phyloP scores from a whole-genome alignment of 1,139 yeast species.

The Pichia sp. region DNA sequence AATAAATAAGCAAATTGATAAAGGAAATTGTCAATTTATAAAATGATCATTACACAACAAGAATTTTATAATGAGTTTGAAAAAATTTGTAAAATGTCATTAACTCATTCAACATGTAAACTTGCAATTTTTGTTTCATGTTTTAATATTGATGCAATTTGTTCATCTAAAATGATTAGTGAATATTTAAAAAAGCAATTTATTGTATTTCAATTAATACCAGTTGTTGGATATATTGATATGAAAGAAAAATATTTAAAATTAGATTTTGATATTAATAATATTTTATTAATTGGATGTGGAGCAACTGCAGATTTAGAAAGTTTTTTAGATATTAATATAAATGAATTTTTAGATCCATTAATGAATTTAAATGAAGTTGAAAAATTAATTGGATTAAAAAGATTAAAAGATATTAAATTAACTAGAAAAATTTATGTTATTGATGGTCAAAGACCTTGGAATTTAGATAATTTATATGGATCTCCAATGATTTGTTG shows the following conservation, averaged over 20 bases:
- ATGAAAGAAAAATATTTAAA: slow-evolving; percentile 54
- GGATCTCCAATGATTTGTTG: slow-evolving; percentile 79
- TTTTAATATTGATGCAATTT: slow-evolving; percentile 84
- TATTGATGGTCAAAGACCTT: slow-evolving; percentile 90
- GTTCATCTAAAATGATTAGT: slow-evolving; percentile 77
- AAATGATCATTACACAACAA: slow-evolving; percentile 56
- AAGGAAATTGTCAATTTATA: background rate
- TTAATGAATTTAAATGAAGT: slow-evolving; percentile 15
- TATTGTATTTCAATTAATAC: slow-evolving; percentile 82
- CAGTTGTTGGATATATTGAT: slow-evolving; percentile 91
- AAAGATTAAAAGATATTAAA: slow-evolving; percentile 15
- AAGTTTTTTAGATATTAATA: slow-evolving; percentile 63
- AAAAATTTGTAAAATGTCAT: slow-evolving; percentile 53
- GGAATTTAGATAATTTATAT: slow-evolving; percentile 90
- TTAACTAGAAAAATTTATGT: slow-evolving; percentile 59
- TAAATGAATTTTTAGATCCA: slow-evolving; percentile 37
- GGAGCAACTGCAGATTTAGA: slow-evolving; percentile 93
- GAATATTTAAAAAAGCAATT: slow-evolving; percentile 69
- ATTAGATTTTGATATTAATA: slow-evolving; percentile 71
- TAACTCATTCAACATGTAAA: slow-evolving; percentile 87
- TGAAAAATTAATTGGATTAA: slow-evolving; percentile 6
- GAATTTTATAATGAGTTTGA: slow-evolving; percentile 55
- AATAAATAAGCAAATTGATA: no score
- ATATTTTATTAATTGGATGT: slow-evolving; percentile 80
- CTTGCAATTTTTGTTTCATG: slow-evolving; percentile 86